Conservation (phyloP, 2,329 filamentous ascomycete species). For the Ascochyta pisi region DNA sequence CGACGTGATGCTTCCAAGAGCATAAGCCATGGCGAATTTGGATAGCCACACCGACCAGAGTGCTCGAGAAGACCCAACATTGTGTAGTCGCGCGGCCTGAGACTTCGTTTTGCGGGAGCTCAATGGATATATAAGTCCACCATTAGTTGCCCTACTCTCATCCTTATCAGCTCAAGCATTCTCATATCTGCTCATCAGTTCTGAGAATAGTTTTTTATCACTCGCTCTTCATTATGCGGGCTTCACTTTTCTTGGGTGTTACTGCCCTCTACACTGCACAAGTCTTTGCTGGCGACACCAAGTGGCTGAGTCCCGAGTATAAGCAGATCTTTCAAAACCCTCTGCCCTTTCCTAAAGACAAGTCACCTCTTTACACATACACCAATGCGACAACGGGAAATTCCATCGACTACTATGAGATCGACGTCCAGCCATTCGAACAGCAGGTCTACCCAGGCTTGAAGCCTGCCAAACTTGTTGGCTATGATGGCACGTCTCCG, state of each 20-base stretch:
- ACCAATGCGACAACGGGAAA: slow-evolving; percentile 46
- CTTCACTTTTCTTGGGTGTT: slow-evolving; percentile 20
- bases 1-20: slow-evolving; percentile 5
- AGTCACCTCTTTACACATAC: slow-evolving; percentile 31
- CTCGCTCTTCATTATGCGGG: slow-evolving; percentile 21
- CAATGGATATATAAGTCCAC: slow-evolving; percentile 18
- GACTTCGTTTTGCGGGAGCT: background rate
- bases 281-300: slow-evolving; percentile 27
- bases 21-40: slow-evolving; percentile 5
- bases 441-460: slow-evolving; percentile 55
- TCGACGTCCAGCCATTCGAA: slow-evolving; percentile 53
- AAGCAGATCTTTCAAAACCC: slow-evolving; percentile 48
- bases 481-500: slow-evolving; percentile 64
- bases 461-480: slow-evolving; percentile 52
- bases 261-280: slow-evolving; percentile 25
- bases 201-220: background rate
- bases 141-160: background rate
- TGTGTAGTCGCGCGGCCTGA: background rate
- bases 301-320: slow-evolving; percentile 47
- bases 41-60: slow-evolving; percentile 6
- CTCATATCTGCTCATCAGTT: slow-evolving; percentile 16
- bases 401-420: slow-evolving; percentile 57
- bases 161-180: slow-evolving; percentile 15
- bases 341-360: slow-evolving; percentile 56
- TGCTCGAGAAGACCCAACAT: slow-evolving; percentile 8